Base-by-base conservation (phyloP, 202 grass and related monocot genomes). In the Dendrocalamus latiflorus region DNA sequence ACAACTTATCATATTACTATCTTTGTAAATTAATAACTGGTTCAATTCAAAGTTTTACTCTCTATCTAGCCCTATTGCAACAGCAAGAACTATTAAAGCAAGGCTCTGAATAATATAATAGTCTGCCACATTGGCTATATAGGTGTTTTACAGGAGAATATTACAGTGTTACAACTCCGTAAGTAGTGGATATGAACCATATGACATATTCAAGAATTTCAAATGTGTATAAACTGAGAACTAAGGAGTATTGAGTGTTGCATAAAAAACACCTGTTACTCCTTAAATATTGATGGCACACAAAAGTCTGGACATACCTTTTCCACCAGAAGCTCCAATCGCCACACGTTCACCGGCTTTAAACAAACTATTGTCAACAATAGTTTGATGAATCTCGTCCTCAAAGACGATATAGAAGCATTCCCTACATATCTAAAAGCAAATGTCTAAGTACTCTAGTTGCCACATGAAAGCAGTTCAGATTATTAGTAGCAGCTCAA, bases 371-470 rank as follows among this genome's bases (percentile, higher is more conserved):
- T n/a, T n/a, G n/a, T n/a, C n/a, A n/a, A n/a, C n/a, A n/a, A n/a
- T n/a, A n/a, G n/a, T n/a, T n/a, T n/a, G n/a, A n/a, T n/a, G n/a
- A n/a, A n/a, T n/a, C n/a, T n/a, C n/a, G n/a, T n/a, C n/a, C n/a
- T n/a, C n/a, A n/a, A n/a, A n/a, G n/a, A n/a, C n/a, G n/a, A n/a
- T n/a, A n/a, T n/a, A n/a, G n/a, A n/a, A n/a, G n/a, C n/a, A n/a
- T 62, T 99, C 91, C 74, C 86, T 89, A 62, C 96, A 96, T 55
- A 95, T 94, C 96, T 95, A 81, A 72, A 82, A 81, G 13, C 33
- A 77, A 54, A 61, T 62, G 73, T 80, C 70, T 64, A 86, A 78
- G 14, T 77, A 24, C 28, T 22, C 13, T 48, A 55, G 6, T 2
- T 49, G 26, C 10, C 20, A 59, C 4, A 63, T 56, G 20, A 66